phyloP scores from a whole-genome alignment of 176 grass and related monocot genomes.

The Triticum urartu region DNA sequence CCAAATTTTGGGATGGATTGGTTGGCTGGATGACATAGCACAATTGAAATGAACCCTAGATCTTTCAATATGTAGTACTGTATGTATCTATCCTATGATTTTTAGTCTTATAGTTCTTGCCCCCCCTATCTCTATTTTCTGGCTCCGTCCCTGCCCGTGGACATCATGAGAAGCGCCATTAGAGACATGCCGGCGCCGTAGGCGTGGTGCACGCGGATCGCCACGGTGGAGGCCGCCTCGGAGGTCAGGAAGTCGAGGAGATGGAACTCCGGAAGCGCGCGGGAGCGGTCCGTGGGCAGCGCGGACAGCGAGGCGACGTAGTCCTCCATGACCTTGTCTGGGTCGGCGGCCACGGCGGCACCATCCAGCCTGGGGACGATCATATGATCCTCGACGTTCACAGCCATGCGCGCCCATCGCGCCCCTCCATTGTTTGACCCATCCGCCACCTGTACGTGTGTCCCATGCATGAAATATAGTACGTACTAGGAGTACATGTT shows the following conservation, averaged over 20 bases:
- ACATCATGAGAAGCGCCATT: not conserved
- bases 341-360: not conserved
- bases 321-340: constrained; percentile 65
- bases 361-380: constrained; percentile 50
- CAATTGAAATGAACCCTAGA: too few species aligned
- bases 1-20: too few species aligned
- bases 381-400: constrained; percentile 59
- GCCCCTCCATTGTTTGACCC: not conserved
- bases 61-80: too few species aligned
- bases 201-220: not conserved
- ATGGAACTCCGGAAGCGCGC: not conserved
- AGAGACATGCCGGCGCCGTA: not conserved
- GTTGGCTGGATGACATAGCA: too few species aligned
- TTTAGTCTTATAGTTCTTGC: too few species aligned
- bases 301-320: constrained; percentile 69
- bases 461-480: not conserved
- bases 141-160: not conserved
- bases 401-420: constrained; percentile 47
- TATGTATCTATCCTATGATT: too few species aligned
- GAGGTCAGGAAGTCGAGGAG: not conserved
- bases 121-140: too few species aligned
- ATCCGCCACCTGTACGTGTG: not conserved
- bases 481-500: too few species aligned
- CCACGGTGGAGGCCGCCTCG: not conserved
- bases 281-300: constrained; percentile 39